Evolutionary conservation across 2,329 filamentous ascomycete species (phyloP).

Genomic region (Truncatella angustata): DNA sequence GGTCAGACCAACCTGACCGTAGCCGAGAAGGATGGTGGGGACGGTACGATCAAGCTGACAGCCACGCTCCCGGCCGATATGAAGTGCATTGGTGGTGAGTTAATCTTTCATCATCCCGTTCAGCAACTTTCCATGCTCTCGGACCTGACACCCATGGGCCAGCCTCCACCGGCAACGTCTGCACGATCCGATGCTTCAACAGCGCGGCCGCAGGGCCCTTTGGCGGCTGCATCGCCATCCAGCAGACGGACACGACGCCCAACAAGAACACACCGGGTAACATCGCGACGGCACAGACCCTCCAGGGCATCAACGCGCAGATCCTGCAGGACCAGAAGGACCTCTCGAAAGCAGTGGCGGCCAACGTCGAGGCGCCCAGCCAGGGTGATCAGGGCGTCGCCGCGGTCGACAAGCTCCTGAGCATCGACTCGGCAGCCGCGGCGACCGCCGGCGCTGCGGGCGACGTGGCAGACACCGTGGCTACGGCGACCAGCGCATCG

Average conservation of each 20-base stretch:
- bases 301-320: conserved; percentile 35
- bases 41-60: conserved; percentile 28
- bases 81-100: conserved; percentile 32
- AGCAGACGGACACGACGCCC: conserved; percentile 37
- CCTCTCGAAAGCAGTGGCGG: conserved; percentile 35
- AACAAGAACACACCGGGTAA: conserved; percentile 26
- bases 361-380: conserved; percentile 33
- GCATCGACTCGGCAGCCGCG: conserved; percentile 9
- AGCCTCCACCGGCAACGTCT: conserved; percentile 41
- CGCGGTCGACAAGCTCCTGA: conserved; percentile 29
- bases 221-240: conserved; percentile 39
- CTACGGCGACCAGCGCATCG: background rate
- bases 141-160: too few species aligned
- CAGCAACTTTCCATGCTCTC: too few species aligned
- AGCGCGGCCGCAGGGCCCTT: conserved; percentile 21
- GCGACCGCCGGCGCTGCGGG: conserved; percentile 13
- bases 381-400: conserved; percentile 25
- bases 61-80: conserved; percentile 33
- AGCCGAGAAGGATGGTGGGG: conserved; percentile 31
- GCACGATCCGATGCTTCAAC: conserved; percentile 40
- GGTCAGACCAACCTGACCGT: conserved; percentile 40
- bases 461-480: conserved; percentile 11
- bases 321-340: conserved; percentile 40
- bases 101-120: too few species aligned
- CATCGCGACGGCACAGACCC: conserved; percentile 37